phyloP scores from a whole-genome alignment of 192 early-diverging fungal species.

The Powellomyces hirtus region DNA sequence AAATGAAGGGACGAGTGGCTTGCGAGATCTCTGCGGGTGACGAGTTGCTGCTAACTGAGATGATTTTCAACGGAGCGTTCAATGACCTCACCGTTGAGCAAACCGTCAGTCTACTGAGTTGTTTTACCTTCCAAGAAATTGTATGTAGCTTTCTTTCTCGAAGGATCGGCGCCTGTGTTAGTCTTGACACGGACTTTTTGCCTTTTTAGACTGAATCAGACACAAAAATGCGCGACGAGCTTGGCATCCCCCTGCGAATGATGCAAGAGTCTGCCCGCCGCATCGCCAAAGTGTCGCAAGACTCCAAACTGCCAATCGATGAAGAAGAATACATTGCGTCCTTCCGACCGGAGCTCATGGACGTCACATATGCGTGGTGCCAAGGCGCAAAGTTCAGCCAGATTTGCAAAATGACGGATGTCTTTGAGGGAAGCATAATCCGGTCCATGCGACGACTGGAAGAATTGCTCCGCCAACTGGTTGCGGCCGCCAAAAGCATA shows the following conservation, averaged over 20 bases:
- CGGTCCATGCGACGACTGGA: conserved; percentile 85
- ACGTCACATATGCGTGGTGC: conserved; percentile 90
- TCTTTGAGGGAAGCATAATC: conserved; percentile 94
- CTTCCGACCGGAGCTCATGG: conserved; percentile 89
- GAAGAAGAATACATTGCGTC: conserved; percentile 85
- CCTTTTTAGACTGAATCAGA: neutral
- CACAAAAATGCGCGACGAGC: conserved; percentile 64
- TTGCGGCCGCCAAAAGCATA: conserved; percentile 86
- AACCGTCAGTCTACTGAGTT: conserved; percentile 79
- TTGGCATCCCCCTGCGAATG: conserved; percentile 67
- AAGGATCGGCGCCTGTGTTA: neutral
- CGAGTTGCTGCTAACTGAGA: conserved; percentile 91
- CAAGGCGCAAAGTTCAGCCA: conserved; percentile 89
- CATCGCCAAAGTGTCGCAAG: conserved; percentile 81
- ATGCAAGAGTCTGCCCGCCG: conserved; percentile 84
- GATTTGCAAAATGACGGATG: conserved; percentile 92
- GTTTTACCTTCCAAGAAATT: conserved; percentile 88
- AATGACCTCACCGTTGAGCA: conserved; percentile 90
- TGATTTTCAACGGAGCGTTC: conserved; percentile 96
- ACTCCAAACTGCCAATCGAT: conserved; percentile 83
- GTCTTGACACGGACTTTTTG: too few relatives aligned
- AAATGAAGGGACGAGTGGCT: conserved; percentile 96
- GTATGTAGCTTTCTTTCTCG: conserved; percentile 18
- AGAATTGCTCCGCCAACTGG: conserved; percentile 88
- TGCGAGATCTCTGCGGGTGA: conserved; percentile 95